Base-by-base conservation (phyloP, 768 basidiomycete genomes). In the Boletus tomentosulus region DNA sequence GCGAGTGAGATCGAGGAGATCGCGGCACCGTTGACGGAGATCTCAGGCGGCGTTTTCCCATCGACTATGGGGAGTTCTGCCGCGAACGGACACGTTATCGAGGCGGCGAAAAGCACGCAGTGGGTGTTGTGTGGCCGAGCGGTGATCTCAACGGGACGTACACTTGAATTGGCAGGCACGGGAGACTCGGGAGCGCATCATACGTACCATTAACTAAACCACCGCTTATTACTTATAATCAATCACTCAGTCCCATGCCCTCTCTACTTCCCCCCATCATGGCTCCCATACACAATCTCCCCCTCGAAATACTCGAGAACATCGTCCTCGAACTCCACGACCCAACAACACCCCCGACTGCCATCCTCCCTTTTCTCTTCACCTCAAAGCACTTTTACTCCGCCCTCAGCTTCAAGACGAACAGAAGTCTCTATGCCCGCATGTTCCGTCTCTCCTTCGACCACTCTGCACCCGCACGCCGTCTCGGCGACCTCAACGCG, bases 401-500 rank as follows among this genome's bases (percentile, higher is more conserved):
- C 31, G 48, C 59, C 1, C 76, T 86, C 58, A 50, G 54, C 9
- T 48, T 43, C 15, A 50, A 31, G 5, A 51, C 57, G 1, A 59
- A 67, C 49, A 46, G 46, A 24, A 67, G 72, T 22, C 77, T 89
- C 50, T 80, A 78, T 57, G 74, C 81, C 0, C 68, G 73, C 31
- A 75, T 89, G 7, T 88, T 82, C 62, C 71, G 71, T 13, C 52
- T 65, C 63, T 78, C 75, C 62, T 89, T 88, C 71, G 86, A 89
- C 65, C 48, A 57, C 2, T 67, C 68, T 25, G 81, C 86, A 0
- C 71, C 80, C 41, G 31, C 56, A 1, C 78, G 88, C 24, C 76
- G 89, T 41, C 76, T 85, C 53, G 66, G 69, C 15, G 70, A 73
- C 0, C 64, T 61, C 60, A 79, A 62, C 63, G 78, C 59, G 27